phyloP scores from a whole-genome alignment of 179 eudicot genomes.

The Nepenthes alata region DNA sequence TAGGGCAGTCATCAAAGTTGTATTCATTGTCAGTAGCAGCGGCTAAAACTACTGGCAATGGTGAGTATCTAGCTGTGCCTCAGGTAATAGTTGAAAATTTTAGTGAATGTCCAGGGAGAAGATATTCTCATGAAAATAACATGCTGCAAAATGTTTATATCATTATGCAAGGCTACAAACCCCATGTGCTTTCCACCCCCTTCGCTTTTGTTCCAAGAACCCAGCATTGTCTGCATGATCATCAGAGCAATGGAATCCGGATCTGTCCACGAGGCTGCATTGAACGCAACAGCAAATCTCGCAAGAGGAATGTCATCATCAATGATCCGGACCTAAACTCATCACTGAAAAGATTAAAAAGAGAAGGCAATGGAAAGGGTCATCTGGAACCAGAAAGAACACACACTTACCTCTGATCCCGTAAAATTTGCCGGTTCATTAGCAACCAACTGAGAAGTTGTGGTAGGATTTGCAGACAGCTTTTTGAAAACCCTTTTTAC shows the following conservation, averaged over 20 bases:
- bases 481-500: conserved; percentile 59
- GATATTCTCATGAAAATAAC: too few species aligned
- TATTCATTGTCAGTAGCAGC: too few species aligned
- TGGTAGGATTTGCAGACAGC: conserved; percentile 49
- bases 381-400: conserved; percentile 6
- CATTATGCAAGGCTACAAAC: conserved; percentile 16
- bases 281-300: conserved; percentile 32
- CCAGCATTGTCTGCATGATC: conserved; percentile 54
- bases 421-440: conserved; percentile 63
- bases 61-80: too few species aligned
- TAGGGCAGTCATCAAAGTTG: too few species aligned
- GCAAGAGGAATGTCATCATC: conserved; percentile 57
- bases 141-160: background rate
- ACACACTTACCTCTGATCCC: conserved; percentile 69
- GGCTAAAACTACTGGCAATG: too few species aligned
- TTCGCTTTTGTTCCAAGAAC: conserved; percentile 45
- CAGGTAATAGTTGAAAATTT: too few species aligned
- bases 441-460: conserved; percentile 59
- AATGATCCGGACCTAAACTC: conserved; percentile 44
- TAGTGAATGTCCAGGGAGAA: too few species aligned
- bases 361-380: conserved; percentile 5
- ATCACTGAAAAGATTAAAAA: conserved; percentile 11
- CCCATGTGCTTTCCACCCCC: conserved; percentile 57
- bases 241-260: conserved; percentile 55
- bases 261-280: conserved; percentile 34